Evolutionary conservation across 2,329 filamentous ascomycete genomes (phyloP).

Genomic region (Dactylonectria estremocensis): DNA sequence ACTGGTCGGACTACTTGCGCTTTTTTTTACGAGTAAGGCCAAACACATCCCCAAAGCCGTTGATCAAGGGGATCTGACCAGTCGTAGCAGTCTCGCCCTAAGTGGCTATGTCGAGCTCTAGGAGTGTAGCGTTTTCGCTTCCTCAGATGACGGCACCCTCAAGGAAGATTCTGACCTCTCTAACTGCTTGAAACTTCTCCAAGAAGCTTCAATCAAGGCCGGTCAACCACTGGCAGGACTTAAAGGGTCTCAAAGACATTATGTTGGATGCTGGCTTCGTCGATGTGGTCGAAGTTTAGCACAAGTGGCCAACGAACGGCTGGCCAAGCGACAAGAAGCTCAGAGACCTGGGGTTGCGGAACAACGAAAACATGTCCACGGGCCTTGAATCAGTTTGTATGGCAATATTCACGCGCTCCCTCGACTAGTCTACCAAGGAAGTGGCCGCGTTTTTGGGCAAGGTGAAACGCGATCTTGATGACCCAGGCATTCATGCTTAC

Average conservation of each 20-base stretch:
- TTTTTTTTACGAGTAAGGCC: too few species aligned
- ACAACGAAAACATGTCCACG: conserved; percentile 8
- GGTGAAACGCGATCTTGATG: too few species aligned
- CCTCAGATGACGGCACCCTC: conserved; percentile 14
- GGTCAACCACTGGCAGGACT: conserved; percentile 8
- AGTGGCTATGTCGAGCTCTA: conserved; percentile 23
- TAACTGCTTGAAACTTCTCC: conserved; percentile 21
- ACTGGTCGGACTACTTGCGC: too few species aligned
- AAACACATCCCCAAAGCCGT: too few species aligned
- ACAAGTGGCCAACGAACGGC: conserved; percentile 25
- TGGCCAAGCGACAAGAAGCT: conserved; percentile 14
- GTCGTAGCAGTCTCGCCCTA: conserved; percentile 6
- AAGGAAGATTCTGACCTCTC: conserved; percentile 8
- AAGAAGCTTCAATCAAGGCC: conserved; percentile 10
- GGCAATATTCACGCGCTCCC: not conserved
- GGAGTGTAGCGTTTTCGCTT: conserved; percentile 15
- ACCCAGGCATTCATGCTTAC: too few species aligned
- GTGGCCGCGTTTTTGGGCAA: too few species aligned
- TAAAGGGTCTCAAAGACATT: conserved; percentile 8
- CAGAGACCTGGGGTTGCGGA: not conserved
- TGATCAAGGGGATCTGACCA: not conserved
- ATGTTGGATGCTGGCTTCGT: conserved; percentile 20
- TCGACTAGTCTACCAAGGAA: not conserved
- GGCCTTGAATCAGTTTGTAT: conserved; percentile 4
- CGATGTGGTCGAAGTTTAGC: conserved; percentile 20